phyloP scores from a whole-genome alignment of 2,329 filamentous ascomycete genomes.

The Phoma herbarum region DNA sequence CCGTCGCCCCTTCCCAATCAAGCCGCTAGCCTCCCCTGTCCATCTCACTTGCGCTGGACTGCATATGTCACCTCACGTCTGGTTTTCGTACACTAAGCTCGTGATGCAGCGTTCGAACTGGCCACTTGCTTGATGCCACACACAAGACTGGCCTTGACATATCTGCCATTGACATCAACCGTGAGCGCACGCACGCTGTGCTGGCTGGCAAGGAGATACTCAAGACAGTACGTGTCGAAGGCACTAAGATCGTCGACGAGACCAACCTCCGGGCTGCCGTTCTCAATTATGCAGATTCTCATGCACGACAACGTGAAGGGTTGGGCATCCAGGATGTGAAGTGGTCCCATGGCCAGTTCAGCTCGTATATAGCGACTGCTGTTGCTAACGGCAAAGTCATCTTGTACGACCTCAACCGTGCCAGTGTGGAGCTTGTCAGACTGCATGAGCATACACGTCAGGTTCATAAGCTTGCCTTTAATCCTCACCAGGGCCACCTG shows the following conservation, averaged over 20 bases:
- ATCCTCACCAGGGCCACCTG: constrained; percentile 67
- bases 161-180: constrained; percentile 69
- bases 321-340: constrained; percentile 72
- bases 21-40: constrained; percentile 2
- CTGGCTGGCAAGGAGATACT: constrained; percentile 72
- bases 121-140: constrained; percentile 63
- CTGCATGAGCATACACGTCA: constrained; percentile 72
- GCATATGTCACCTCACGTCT: constrained; percentile 5
- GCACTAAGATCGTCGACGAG: constrained; percentile 67
- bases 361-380: constrained; percentile 69
- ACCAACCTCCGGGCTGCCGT: constrained; percentile 70
- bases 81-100: constrained; percentile 21
- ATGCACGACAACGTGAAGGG: constrained; percentile 63
- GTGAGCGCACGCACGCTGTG: constrained; percentile 68
- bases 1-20: constrained; percentile 3
- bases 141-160: constrained; percentile 73
- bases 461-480: constrained; percentile 72
- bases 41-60: constrained; percentile 10
- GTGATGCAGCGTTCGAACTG: constrained; percentile 52
- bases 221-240: constrained; percentile 68
- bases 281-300: constrained; percentile 63
- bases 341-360: constrained; percentile 70
- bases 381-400: constrained; percentile 72
- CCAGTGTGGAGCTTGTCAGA: constrained; percentile 67
- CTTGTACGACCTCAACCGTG: constrained; percentile 69